Percentiles rank a stretch among this genome's conserved stretches.
Conservation (phyloP, 2,329 filamentous ascomycete species). For the Phialemonium atrogriseum region DNA sequence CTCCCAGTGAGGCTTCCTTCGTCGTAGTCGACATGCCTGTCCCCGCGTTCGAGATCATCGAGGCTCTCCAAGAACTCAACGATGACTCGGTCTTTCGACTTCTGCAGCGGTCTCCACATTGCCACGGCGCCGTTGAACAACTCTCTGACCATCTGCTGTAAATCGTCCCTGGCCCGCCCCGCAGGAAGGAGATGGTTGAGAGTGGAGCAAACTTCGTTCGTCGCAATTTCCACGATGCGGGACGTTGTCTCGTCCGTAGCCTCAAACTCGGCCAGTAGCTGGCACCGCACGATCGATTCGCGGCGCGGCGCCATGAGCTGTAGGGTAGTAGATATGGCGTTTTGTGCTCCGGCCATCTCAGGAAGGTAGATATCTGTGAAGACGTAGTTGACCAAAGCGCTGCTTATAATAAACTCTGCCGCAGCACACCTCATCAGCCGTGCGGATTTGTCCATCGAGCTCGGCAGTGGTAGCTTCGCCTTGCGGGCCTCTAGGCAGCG, state of each 20-base stretch:
- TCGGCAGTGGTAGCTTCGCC: constrained; percentile 16
- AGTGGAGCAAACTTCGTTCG: constrained; percentile 3
- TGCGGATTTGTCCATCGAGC: constrained; percentile 11
- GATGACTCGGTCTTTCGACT: neutral
- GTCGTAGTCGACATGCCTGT: neutral
- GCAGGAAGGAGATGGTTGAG: neutral
- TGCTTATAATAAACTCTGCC: constrained; percentile 18
- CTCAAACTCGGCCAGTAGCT: constrained; percentile 13
- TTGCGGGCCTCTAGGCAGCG: neutral
- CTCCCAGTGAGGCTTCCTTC: neutral
- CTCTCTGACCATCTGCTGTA: constrained; percentile 7
- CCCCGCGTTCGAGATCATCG: neutral
- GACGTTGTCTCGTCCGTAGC: constrained; percentile 1
- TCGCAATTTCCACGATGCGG: neutral
- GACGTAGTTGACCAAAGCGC: constrained; percentile 15
- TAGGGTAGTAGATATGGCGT: constrained; percentile 12
- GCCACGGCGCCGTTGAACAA: constrained; percentile 10
- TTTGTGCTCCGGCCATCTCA: constrained; percentile 3
- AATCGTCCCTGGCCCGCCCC: neutral
- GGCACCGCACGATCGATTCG: constrained; percentile 18
- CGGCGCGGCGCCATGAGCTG: constrained; percentile 15
- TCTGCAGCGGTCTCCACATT: neutral
- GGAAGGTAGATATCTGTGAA: constrained; percentile 21
- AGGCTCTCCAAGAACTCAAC: neutral
- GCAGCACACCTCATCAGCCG: constrained; percentile 19